Conservation (phyloP, 306 rosid species). For the Trichosanthes truncata region DNA sequence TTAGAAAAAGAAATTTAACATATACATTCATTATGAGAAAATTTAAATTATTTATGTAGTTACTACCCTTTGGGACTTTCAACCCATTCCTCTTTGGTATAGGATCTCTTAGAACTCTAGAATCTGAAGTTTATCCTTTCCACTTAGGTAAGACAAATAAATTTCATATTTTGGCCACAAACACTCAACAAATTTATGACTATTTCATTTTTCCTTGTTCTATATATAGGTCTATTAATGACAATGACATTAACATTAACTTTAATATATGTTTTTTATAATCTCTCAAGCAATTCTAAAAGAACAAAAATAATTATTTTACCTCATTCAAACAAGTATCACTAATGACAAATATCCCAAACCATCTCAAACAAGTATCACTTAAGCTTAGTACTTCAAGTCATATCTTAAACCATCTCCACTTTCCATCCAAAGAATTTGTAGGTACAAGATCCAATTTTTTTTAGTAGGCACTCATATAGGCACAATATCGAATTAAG, state of each 20-base stretch:
- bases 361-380: no score
- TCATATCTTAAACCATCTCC: no score
- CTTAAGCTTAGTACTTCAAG: no score
- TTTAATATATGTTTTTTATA: not conserved
- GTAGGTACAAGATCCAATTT: not conserved
- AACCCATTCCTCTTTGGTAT: not conserved
- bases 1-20: no score
- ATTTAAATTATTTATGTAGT: no score
- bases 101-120: not conserved
- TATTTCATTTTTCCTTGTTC: not conserved
- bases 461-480: not conserved
- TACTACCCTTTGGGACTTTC: no score
- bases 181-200: not conserved
- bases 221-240: not conserved
- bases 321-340: not conserved
- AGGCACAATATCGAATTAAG: not conserved
- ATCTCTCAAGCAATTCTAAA: slow-evolving; percentile 6
- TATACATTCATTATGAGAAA: no score
- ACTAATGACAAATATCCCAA: not conserved
- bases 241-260: not conserved
- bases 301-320: not conserved
- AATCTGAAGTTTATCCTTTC: not conserved
- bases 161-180: not conserved
- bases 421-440: not conserved
- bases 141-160: not conserved